phyloP scores from a whole-genome alignment of 2,329 filamentous ascomycete species.

The Ophiostoma ulmi region DNA sequence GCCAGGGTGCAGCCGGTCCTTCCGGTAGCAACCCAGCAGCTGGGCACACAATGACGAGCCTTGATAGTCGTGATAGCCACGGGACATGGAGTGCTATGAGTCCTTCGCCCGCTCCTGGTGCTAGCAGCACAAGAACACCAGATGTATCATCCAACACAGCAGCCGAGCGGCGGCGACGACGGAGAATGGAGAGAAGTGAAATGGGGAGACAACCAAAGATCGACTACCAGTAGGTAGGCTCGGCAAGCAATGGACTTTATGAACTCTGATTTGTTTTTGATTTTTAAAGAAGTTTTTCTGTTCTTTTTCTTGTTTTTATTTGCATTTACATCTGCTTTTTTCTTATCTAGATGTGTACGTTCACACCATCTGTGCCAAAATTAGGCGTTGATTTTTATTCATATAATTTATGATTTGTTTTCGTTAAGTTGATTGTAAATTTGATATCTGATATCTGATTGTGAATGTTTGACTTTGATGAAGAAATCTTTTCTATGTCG shows the following conservation, averaged over 20 bases:
- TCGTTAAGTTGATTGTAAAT: background rate
- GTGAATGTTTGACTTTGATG: background rate
- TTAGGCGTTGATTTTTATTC: background rate
- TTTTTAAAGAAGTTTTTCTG: slow-evolving; percentile 5
- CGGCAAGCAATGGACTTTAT: background rate
- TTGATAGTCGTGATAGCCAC: slow-evolving; percentile 44
- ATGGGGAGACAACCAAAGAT: slow-evolving; percentile 34
- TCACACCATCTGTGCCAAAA: background rate
- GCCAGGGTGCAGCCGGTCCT: slow-evolving; percentile 39
- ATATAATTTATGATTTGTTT: background rate
- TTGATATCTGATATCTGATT: background rate
- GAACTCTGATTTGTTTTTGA: background rate
- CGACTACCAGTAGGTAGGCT: slow-evolving; percentile 27
- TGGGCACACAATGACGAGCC: slow-evolving; percentile 44
- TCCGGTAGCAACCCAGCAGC: slow-evolving; percentile 39
- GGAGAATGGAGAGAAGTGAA: slow-evolving; percentile 49
- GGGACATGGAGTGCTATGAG: slow-evolving; percentile 53
- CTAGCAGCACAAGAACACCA: slow-evolving; percentile 17
- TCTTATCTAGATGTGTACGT: background rate
- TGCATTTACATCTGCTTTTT: background rate
- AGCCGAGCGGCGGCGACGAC: slow-evolving; percentile 51
- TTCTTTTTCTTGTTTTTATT: background rate
- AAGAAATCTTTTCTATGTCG: too few relatives aligned
- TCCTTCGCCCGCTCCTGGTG: slow-evolving; percentile 34
- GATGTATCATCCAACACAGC: slow-evolving; percentile 32